Percentiles rank a stretch among this genome's conserved stretches.
These are phyloP conservation scores for Xylaria polymorpha DNA, from an alignment of 2,329 filamentous ascomycete species.

Conservation along the genomic window DNA sequence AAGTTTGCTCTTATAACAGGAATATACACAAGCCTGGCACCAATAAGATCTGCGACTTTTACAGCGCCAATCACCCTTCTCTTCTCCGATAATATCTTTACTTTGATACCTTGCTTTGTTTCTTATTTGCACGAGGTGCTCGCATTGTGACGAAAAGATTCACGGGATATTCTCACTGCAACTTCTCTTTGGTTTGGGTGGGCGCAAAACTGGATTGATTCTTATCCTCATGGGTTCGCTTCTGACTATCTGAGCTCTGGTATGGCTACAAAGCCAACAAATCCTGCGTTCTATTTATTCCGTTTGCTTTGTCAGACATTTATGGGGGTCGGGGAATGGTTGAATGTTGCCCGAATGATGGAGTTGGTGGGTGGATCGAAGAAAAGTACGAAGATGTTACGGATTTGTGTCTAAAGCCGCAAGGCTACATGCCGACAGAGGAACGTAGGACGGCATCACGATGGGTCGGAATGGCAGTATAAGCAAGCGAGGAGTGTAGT, in stretches of 20 bases:
- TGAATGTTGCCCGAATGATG: slow-evolving; percentile 22
- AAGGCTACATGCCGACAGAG: slow-evolving; percentile 3
- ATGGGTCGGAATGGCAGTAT: slow-evolving; percentile 4
- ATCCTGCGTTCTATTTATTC: slow-evolving; percentile 22
- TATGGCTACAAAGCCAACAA: slow-evolving; percentile 9
- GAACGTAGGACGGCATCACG: slow-evolving; percentile 24
- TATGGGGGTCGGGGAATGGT: slow-evolving; percentile 30
- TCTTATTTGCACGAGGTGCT: slow-evolving; percentile 19
- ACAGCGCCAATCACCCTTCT: slow-evolving; percentile 16
- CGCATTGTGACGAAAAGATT: slow-evolving; percentile 38
- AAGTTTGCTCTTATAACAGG: slow-evolving; percentile 22
- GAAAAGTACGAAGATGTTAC: slow-evolving; percentile 33
- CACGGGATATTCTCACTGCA: slow-evolving; percentile 34
- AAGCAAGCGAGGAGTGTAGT: slow-evolving; percentile 2
- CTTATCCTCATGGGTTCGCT: slow-evolving; percentile 29
- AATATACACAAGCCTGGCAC: slow-evolving; percentile 17
- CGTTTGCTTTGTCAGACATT: slow-evolving; percentile 36
- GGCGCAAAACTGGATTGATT: slow-evolving; percentile 41
- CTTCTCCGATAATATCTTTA: slow-evolving; percentile 19
- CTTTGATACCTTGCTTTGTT: slow-evolving; percentile 30
- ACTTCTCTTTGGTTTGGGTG: slow-evolving; percentile 22
- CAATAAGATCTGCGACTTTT: slow-evolving; percentile 11
- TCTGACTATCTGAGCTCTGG: slow-evolving; percentile 33
- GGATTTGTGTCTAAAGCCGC: slow-evolving; percentile 7
- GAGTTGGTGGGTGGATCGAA: slow-evolving; percentile 38